phyloP scores from a whole-genome alignment of 768 basidiomycete species.

The Hypholoma fasciculare region DNA sequence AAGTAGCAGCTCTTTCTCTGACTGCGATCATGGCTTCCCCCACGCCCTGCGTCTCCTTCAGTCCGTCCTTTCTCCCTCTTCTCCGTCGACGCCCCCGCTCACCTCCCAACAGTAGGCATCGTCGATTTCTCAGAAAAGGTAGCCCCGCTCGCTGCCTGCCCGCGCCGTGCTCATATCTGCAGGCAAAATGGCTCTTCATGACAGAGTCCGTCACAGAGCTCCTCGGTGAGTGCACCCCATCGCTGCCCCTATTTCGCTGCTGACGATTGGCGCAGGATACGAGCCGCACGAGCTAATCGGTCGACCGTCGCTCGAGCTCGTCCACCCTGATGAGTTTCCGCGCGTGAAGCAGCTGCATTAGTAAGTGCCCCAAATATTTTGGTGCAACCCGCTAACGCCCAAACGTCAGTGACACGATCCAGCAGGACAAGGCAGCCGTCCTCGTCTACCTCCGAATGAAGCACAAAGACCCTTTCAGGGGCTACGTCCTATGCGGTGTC shows the following conservation, averaged over 20 bases:
- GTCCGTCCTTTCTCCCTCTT: slow-evolving; percentile 40
- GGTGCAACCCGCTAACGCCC: neutral
- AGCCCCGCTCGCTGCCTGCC: slow-evolving; percentile 9
- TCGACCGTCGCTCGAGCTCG: slow-evolving; percentile 68
- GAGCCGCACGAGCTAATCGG: slow-evolving; percentile 75
- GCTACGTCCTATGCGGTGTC: slow-evolving; percentile 73
- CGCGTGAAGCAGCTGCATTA: slow-evolving; percentile 71
- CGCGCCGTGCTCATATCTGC: slow-evolving; percentile 4
- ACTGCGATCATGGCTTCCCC: slow-evolving; percentile 37
- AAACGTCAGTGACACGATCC: slow-evolving; percentile 63
- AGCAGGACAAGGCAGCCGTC: slow-evolving; percentile 77
- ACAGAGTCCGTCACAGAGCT: slow-evolving; percentile 68
- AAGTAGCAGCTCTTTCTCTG: neutral
- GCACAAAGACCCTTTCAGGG: slow-evolving; percentile 78
- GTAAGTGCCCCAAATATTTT: slow-evolving; percentile 35
- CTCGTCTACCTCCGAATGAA: slow-evolving; percentile 77
- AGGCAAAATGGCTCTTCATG: slow-evolving; percentile 70
- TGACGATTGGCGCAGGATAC: slow-evolving; percentile 48
- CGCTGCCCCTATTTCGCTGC: neutral
- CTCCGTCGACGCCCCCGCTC: slow-evolving; percentile 1
- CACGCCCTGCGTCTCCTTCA: slow-evolving; percentile 76
- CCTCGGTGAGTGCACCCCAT: slow-evolving; percentile 43
- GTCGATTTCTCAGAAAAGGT: slow-evolving; percentile 81
- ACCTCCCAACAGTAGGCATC: slow-evolving; percentile 58
- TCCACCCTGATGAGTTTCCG: slow-evolving; percentile 78